These are phyloP conservation scores for Posidonia australis DNA, from an alignment of 106 monocot genomes.

Conservation along the genomic window DNA sequence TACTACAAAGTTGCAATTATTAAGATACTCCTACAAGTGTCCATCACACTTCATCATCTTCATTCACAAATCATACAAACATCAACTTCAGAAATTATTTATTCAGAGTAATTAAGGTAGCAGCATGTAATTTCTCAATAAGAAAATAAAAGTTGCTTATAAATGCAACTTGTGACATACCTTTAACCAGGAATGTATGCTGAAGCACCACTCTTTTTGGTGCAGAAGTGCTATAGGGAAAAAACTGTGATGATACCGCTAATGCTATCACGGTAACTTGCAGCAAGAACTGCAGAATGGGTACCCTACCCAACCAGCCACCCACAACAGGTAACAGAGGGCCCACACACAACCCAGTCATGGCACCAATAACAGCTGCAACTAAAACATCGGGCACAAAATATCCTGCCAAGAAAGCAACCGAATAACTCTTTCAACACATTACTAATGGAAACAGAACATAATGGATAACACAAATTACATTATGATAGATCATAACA, in stretches of 20 bases:
- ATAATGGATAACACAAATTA: too few species aligned
- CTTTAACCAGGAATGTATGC: constrained; percentile 53
- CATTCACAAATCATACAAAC: too few species aligned
- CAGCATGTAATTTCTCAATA: background rate
- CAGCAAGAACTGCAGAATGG: constrained; percentile 55
- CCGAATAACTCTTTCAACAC: background rate
- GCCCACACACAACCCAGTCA: constrained; percentile 79
- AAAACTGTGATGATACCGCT: constrained; percentile 76
- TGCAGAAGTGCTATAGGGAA: constrained; percentile 72
- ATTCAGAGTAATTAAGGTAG: background rate
- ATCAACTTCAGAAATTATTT: too few species aligned
- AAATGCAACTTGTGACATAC: constrained; percentile 14
- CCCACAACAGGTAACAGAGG: constrained; percentile 69
- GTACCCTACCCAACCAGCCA: constrained; percentile 57
- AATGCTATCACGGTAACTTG: constrained; percentile 58
- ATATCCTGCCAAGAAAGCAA: constrained; percentile 45
- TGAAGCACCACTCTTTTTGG: constrained; percentile 94
- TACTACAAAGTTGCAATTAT: too few species aligned
- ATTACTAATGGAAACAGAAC: too few species aligned
- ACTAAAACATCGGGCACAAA: constrained; percentile 82
- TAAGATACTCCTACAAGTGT: too few species aligned
- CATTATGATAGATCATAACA: too few species aligned
- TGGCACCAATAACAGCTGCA: constrained; percentile 62
- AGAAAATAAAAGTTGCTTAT: background rate
- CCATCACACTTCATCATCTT: too few species aligned